Evolutionary conservation across 2,329 filamentous ascomycete genomes (phyloP), one percentile per base, ranked within the genome.

Genomic region (Pseudogymnoascus destructans): DNA sequence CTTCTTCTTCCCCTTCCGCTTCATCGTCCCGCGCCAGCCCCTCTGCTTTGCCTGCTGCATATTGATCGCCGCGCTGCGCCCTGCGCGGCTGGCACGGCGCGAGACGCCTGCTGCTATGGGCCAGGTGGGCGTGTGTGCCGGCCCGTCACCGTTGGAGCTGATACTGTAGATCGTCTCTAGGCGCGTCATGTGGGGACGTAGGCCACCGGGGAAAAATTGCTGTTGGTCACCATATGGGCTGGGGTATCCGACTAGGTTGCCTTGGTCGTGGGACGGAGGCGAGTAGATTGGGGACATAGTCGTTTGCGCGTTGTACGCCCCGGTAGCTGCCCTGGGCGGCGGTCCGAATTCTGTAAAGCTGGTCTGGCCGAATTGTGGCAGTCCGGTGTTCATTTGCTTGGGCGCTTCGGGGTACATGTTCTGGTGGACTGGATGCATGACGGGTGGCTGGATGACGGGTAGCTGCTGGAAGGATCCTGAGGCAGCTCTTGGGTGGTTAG

Each of bases 31-130:
- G 59, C 66, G 63, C 80, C 81, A 84, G 0, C 81, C 80, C 30
- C 73, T 74, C 64, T 74, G 75, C 70, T 77, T 80, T 1, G 81
- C 81, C 61, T 84, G 80, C 15, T 77, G 74, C 25, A 84, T 79
- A 63, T 84, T 85, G 69, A 79, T 82, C 8, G 79, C 76, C 5
- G 81, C 81, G 59, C 80, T 81, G 25, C 79, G 73, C 65, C 80
- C 78, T 1, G 80, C 80, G 38, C 81, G 75, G 64, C 79, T 82
- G 35, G 74, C 70, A 33, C 72, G 62, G 66, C 67, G 46, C 27
- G 62, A 38, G 40, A 60, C 59, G 57, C 42, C 61, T 56, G 49
- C 15, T 62, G 65, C 32, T 3, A 52, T 52, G n/a, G 46, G 46
- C 46, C 46, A 52, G 61, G 62, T 6, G 46, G 59, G 32, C n/a